Evolutionary conservation across 257 asterid genomes (phyloP), one percentile per base, ranked within the genome.

Genomic region (Scutellaria barbata): DNA sequence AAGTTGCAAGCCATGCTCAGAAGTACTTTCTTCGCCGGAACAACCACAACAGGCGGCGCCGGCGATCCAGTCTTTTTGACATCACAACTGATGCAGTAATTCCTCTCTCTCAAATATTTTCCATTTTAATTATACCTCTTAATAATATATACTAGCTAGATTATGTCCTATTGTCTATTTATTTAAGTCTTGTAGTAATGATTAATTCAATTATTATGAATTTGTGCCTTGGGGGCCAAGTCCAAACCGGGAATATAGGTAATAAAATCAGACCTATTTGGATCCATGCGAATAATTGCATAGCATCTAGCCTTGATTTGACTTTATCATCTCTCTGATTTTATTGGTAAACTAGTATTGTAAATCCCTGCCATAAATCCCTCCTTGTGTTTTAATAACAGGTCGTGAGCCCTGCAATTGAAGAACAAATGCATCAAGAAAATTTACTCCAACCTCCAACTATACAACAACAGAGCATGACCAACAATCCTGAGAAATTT

Each of bases 1-100:
- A 95, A 58, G 99, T 95, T 9, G 99, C 99, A 8, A 95, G 99
- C 81, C 99, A 95, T 79, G 99, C 99, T 76, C 98, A 95, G 78
- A 95, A 95, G 62, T 92, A 95, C 54, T 95, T 95, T 76, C 95
- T 92, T 79, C 93, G 98, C 57, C 90, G 90, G 65, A 92, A 83
- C 71, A 89, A 85, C 72, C 89, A 84, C 75, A 82, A 72, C 77
- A 85, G 98, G 80, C 60, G 99, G 42, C 97, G 96, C 87, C 90
- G 99, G 81, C 81, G 99, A 76, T 95, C 96, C 60, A 95, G 99
- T 67, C 97, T 95, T 70, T 92, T 95, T 41, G 98, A 95, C 89
- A 89, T 95, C 46, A 95, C 98, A 25, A 83, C 96, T 37, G 95
- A 91, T 51, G 82, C 86, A 61, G 96, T 90, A 87, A 81, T 13